These are phyloP conservation scores for Aspergillus udagawae DNA, from an alignment of 2,329 filamentous ascomycete species.

Conservation along the genomic window DNA sequence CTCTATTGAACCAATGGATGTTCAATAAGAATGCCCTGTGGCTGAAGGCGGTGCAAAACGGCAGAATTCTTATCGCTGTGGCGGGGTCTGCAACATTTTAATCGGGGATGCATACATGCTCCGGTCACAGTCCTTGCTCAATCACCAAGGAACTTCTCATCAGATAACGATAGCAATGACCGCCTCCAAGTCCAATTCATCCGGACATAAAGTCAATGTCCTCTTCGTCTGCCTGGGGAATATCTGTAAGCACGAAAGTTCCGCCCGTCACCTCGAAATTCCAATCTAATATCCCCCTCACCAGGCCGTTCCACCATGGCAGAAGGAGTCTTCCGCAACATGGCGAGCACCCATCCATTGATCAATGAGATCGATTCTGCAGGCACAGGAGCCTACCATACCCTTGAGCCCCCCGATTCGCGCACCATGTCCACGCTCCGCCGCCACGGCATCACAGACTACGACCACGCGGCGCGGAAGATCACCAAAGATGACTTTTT, in stretches of 20 bases:
- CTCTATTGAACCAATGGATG: too few relatives aligned
- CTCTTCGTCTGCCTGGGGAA: conserved; percentile 97
- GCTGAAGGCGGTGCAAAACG: not conserved
- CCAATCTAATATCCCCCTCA: conserved; percentile 2
- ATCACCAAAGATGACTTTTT: conserved; percentile 71
- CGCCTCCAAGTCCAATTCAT: conserved; percentile 8
- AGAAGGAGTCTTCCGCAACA: conserved; percentile 80
- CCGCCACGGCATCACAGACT: conserved; percentile 70
- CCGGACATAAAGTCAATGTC: conserved; percentile 55
- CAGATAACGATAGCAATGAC: conserved; percentile 15
- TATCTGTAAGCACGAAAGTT: conserved; percentile 60
- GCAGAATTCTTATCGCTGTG: not conserved
- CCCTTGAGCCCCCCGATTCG: conserved; percentile 69
- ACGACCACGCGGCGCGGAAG: conserved; percentile 72
- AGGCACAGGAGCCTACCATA: conserved; percentile 86
- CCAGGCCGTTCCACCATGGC: conserved; percentile 81
- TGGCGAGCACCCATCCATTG: conserved; percentile 56
- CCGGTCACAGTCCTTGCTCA: not conserved
- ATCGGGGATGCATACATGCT: not conserved
- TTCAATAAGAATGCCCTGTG: not conserved
- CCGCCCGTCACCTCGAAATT: conserved; percentile 2
- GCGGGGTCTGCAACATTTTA: not conserved
- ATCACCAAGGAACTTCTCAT: too few relatives aligned
- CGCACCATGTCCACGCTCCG: conserved; percentile 78
- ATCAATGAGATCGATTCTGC: conserved; percentile 77